Conservation (phyloP, 768 basidiomycete genomes). For the Tricholoma bakamatsutake region DNA sequence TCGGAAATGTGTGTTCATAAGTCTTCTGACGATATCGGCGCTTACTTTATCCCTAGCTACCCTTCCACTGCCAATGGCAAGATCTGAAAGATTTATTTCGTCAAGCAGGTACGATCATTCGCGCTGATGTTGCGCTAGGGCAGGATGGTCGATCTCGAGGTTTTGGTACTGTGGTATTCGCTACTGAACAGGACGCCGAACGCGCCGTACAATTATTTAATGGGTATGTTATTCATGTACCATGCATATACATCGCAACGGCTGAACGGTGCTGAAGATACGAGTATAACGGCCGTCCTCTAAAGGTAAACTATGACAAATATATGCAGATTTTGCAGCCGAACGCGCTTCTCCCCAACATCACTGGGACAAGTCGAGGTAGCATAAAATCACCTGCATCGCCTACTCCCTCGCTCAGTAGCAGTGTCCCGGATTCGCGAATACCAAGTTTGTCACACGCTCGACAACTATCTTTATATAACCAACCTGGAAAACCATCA, state of each 20-base stretch:
- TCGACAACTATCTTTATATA: constrained; percentile 3
- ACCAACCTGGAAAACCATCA: constrained; percentile 5
- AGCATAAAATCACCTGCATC: constrained; percentile 15
- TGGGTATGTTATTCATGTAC: constrained; percentile 50
- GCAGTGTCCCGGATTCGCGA: constrained; percentile 7
- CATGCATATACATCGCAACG: constrained; percentile 1
- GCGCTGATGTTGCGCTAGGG: constrained; percentile 88
- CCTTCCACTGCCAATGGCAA: constrained; percentile 96
- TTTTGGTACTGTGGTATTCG: constrained; percentile 88
- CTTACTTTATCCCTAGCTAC: constrained; percentile 48
- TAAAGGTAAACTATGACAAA: constrained; percentile 92
- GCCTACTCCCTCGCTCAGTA: constrained; percentile 11
- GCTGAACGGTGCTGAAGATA: constrained; percentile 41
- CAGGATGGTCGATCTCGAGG: constrained; percentile 86
- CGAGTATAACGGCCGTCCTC: constrained; percentile 79
- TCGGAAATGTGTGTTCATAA: constrained; percentile 70
- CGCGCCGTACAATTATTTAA: constrained; percentile 85
- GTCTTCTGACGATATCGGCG: constrained; percentile 1
- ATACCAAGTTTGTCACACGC: constrained; percentile 1
- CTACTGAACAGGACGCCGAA: constrained; percentile 78
- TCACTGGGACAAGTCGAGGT: constrained; percentile 3
- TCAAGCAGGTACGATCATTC: constrained; percentile 81
- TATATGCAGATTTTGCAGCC: constrained; percentile 39
- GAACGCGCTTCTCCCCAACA: neutral
- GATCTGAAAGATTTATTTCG: constrained; percentile 96